These are phyloP conservation scores for Monosporozyma servazzii DNA, from an alignment of 805 yeast genomes.

Conservation along the genomic window DNA sequence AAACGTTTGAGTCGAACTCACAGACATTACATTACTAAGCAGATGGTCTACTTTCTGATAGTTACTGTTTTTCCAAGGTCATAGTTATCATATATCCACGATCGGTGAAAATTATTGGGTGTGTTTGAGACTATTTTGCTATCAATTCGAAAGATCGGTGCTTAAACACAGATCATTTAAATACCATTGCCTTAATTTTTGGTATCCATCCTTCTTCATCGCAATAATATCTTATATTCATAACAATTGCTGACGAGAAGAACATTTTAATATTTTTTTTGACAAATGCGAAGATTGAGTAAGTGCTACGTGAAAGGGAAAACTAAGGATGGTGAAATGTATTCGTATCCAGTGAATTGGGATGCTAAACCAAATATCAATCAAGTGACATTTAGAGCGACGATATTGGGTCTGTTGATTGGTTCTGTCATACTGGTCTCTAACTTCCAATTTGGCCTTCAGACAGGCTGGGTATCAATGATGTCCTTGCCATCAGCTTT, in stretches of 20 bases:
- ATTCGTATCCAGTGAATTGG: conserved; percentile 24
- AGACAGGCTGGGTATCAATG: conserved; percentile 99
- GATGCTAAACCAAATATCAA: conserved; percentile 43
- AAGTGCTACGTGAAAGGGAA: not conserved
- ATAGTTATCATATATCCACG: too few species aligned
- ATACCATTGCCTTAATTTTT: not conserved
- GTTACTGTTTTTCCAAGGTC: too few species aligned
- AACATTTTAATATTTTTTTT: not conserved
- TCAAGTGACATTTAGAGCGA: conserved; percentile 67
- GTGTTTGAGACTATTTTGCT: too few species aligned
- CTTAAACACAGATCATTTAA: not conserved
- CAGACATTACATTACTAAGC: not conserved
- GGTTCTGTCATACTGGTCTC: conserved; percentile 83
- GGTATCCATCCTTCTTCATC: not conserved
- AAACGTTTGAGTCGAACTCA: not conserved
- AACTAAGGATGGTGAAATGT: not conserved
- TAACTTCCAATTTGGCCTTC: conserved; percentile 92
- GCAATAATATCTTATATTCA: not conserved
- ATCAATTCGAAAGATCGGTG: not conserved
- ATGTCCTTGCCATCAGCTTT: conserved; percentile 94
- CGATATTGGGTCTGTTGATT: conserved; percentile 67
- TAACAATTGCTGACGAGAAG: not conserved
- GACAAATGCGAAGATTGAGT: not conserved
- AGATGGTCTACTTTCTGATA: not conserved
- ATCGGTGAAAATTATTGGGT: too few species aligned